Evolutionary conservation across 768 basidiomycete species (phyloP), one percentile per base, ranked within the genome.

Genomic region (Tricholomella constricta): DNA sequence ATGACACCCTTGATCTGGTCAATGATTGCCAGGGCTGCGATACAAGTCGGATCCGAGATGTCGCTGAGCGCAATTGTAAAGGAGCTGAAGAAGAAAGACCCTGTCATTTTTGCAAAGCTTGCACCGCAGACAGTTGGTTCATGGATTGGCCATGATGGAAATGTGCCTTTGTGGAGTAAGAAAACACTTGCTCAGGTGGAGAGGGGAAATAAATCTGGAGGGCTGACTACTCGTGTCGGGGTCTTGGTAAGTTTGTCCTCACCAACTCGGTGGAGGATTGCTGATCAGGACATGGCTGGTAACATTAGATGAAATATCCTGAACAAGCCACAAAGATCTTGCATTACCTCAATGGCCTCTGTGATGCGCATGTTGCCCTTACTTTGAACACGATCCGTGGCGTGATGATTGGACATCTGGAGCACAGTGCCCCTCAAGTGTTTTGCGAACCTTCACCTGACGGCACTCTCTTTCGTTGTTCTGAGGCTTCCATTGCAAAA

Each of bases 381-480:
- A 47, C 31, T n/a, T 11, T 47, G 10, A 47, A 35, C 19, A 20
- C 45, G 12, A 35, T 47, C 9, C 32, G 45, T 2, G 45, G 45
- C 5, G 10, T 47, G 3, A 6, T 47, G 2, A 35, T 47, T 2
- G 45, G 31, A 35, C 32, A 35, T 35, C 10, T 47, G 2, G 31
- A 47, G 12, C 45, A 47, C 25, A 9, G 12, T 29, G 45, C 32
- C 22, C 45, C 45, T 11, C 29, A 47, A n/a, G 19, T 47, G 15
- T 47, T 47, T 29, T 17, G 7, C 49, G 59, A 19, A 71, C 72
- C 2, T 68, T 65, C 0, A 69, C 73, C 4, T 20, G 37, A 38
- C 17, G 37, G 37, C 6, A 19, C 37, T 17, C 19, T 19, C 6
- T 38, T 38, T 11, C n/a, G 17, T 38, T 38, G 37, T 11, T 38